phyloP scores from a whole-genome alignment of 257 asterid genomes.

The Gynochthodes officinalis region DNA sequence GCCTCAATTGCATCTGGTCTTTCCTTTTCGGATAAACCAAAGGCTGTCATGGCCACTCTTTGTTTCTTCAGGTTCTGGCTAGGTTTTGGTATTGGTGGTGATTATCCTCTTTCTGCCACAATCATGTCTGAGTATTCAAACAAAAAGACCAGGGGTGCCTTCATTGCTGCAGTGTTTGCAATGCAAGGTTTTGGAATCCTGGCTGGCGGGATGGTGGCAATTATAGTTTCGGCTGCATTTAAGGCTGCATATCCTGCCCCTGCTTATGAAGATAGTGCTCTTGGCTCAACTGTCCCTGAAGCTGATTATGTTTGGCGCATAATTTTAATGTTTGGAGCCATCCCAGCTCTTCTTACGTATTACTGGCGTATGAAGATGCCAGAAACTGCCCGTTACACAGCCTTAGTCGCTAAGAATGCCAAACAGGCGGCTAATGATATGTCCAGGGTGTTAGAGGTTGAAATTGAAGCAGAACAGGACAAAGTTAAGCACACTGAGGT shows the following conservation, averaged over 20 bases:
- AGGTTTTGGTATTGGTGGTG: slow-evolving; percentile 75
- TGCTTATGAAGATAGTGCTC: slow-evolving; percentile 20
- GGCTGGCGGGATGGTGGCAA: slow-evolving; percentile 40
- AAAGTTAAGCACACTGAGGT: slow-evolving; percentile 18
- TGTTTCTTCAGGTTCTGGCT: slow-evolving; percentile 75
- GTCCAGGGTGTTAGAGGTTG: slow-evolving; percentile 51
- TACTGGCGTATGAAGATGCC: slow-evolving; percentile 90
- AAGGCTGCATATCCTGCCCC: slow-evolving; percentile 36
- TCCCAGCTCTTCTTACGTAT: slow-evolving; percentile 57
- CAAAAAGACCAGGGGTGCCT: slow-evolving; percentile 62
- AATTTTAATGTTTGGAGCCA: slow-evolving; percentile 61
- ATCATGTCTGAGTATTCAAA: slow-evolving; percentile 73
- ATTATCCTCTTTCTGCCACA: slow-evolving; percentile 70
- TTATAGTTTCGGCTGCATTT: slow-evolving; percentile 34
- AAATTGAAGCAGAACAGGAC: slow-evolving; percentile 48
- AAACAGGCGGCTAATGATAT: slow-evolving; percentile 61
- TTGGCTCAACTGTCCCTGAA: slow-evolving; percentile 42
- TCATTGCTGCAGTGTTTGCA: slow-evolving; percentile 66
- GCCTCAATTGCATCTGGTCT: slow-evolving; percentile 58
- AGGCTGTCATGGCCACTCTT: slow-evolving; percentile 53
- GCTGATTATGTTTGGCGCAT: slow-evolving; percentile 70
- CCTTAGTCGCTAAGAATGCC: slow-evolving; percentile 58
- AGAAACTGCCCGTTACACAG: slow-evolving; percentile 73
- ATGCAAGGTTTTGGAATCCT: slow-evolving; percentile 75
- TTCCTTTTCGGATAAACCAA: slow-evolving; percentile 46